Percentiles rank a stretch among this genome's conserved stretches.
Conservation (phyloP, 139 green algal genomes). For the Spirogloea muscicola region DNA sequence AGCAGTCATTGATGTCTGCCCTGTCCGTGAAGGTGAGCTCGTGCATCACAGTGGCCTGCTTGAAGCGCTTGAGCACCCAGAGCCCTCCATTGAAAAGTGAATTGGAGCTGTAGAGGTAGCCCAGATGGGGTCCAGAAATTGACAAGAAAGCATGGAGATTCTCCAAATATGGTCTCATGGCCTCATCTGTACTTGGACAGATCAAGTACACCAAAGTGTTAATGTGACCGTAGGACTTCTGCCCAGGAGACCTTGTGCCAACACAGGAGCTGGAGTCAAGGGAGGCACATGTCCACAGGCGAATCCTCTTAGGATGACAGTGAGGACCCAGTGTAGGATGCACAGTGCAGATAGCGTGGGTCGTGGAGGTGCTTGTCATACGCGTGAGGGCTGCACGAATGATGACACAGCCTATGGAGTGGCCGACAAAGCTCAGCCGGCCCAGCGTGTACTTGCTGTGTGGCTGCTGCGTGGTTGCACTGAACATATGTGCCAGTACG, state of each 20-base stretch:
- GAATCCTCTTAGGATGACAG: neutral
- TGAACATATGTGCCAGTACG: conserved; percentile 22
- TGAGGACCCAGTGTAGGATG: neutral
- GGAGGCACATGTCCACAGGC: neutral
- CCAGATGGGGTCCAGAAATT: conserved; percentile 64
- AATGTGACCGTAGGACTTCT: no score
- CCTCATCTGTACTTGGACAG: conserved; percentile 31
- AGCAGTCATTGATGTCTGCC: conserved; percentile 53
- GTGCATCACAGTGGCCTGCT: conserved; percentile 48
- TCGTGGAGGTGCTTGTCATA: no score
- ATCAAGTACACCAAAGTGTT: no score
- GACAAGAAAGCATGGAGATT: conserved; percentile 60
- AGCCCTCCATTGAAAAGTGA: conserved; percentile 57
- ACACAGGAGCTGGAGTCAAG: neutral
- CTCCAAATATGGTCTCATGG: conserved; percentile 48
- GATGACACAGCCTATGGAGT: conserved; percentile 71
- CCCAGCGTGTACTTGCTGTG: conserved; percentile 7
- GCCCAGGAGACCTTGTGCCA: no score
- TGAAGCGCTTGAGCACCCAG: conserved; percentile 50
- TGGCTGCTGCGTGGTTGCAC: neutral
- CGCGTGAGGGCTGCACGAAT: conserved; percentile 57
- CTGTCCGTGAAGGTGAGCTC: conserved; percentile 66
- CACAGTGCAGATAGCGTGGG: neutral
- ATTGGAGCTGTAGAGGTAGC: conserved; percentile 62
- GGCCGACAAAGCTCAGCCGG: conserved; percentile 58